phyloP scores from a whole-genome alignment of 768 basidiomycete genomes.

The Sarcodon sp. region DNA sequence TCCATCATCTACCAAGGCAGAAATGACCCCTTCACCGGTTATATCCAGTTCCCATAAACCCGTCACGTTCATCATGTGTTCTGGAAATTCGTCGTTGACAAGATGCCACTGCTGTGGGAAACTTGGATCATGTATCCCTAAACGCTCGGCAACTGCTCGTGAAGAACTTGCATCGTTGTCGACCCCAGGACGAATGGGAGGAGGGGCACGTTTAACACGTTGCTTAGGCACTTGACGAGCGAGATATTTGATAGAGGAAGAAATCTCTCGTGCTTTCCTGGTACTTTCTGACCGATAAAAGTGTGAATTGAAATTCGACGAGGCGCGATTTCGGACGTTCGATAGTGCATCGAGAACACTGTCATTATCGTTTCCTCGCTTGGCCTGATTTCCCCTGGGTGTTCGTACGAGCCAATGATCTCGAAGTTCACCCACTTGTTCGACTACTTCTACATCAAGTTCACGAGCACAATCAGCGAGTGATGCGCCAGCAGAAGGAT shows the following conservation, averaged over 20 bases:
- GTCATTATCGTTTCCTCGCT: conserved; percentile 24
- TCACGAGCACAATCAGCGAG: conserved; percentile 43
- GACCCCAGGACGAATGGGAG: conserved; percentile 26
- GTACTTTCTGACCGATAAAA: conserved; percentile 28
- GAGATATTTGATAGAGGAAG: conserved; percentile 46
- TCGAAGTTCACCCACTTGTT: conserved; percentile 72
- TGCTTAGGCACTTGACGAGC: conserved; percentile 52
- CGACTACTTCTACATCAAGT: conserved; percentile 77
- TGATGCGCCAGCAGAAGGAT: conserved; percentile 36
- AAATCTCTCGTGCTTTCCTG: conserved; percentile 27
- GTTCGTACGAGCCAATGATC: conserved; percentile 77
- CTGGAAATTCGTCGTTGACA: conserved; percentile 72
- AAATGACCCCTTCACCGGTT: conserved; percentile 75
- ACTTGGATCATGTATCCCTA: conserved; percentile 71
- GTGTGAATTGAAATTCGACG: conserved; percentile 5
- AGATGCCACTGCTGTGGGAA: conserved; percentile 91
- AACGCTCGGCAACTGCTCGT: conserved; percentile 36
- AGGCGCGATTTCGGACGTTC: conserved; percentile 22
- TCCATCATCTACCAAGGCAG: conserved; percentile 91
- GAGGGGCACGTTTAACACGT: conserved; percentile 65
- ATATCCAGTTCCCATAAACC: conserved; percentile 85
- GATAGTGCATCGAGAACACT: conserved; percentile 35
- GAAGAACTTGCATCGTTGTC: conserved; percentile 21
- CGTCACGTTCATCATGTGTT: conserved; percentile 89
- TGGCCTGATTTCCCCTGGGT: conserved; percentile 23